These are phyloP conservation scores for Auriscalpium orientale DNA, from an alignment of 768 basidiomycete genomes.

Conservation along the genomic window DNA sequence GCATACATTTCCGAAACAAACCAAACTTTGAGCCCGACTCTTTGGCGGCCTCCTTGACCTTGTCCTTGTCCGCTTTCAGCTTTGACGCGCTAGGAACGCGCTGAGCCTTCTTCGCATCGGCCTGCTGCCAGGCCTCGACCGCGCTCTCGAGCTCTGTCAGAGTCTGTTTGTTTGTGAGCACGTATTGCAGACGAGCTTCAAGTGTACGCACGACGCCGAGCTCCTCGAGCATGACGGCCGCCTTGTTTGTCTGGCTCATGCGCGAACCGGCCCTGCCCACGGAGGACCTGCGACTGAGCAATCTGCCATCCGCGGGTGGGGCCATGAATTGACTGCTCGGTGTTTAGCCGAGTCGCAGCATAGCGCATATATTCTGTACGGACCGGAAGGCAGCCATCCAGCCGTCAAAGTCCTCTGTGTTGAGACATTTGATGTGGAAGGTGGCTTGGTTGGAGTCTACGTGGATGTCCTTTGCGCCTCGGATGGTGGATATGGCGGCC, in stretches of 20 bases:
- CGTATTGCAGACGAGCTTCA: conserved; percentile 1
- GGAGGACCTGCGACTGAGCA: conserved; percentile 28
- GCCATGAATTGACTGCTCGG: conserved; percentile 53
- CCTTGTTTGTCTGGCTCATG: conserved; percentile 42
- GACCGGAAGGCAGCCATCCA: conserved; percentile 78
- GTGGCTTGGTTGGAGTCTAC: conserved; percentile 70
- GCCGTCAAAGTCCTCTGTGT: conserved; percentile 54
- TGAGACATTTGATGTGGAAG: conserved; percentile 79
- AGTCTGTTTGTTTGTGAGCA: conserved; percentile 32
- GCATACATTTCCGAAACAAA: conserved; percentile 15
- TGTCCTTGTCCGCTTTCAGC: conserved; percentile 40
- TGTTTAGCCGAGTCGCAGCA: not conserved
- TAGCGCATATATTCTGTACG: conserved; percentile 7
- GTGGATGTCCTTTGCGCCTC: conserved; percentile 73
- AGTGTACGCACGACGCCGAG: conserved; percentile 49
- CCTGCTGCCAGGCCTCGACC: conserved; percentile 35
- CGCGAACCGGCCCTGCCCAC: conserved; percentile 29
- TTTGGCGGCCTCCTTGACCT: conserved; percentile 32
- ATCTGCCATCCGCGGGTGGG: conserved; percentile 29
- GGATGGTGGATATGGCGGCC: conserved; percentile 71
- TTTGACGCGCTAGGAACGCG: conserved; percentile 20
- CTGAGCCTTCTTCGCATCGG: conserved; percentile 26
- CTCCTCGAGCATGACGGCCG: conserved; percentile 51
- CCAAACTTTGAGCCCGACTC: conserved; percentile 16
- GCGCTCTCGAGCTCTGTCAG: conserved; percentile 53